These are phyloP conservation scores for Aspergillus persii DNA, from an alignment of 2,329 filamentous ascomycete species.

Conservation along the genomic window DNA sequence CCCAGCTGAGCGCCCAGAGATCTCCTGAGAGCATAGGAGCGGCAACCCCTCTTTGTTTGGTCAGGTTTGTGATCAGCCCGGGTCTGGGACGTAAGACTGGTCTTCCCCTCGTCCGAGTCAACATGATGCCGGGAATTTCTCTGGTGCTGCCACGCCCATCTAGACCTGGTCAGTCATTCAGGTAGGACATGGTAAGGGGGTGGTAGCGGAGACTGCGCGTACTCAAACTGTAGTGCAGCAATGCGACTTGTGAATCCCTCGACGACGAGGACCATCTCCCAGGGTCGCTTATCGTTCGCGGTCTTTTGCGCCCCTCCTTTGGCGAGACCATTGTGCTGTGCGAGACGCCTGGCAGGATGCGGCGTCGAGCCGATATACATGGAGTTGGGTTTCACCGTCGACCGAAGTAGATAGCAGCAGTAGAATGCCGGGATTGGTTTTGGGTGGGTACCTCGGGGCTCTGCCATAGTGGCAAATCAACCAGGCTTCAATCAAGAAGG, in stretches of 20 bases:
- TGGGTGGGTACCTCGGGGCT: conserved; percentile 36
- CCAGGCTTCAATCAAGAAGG: not conserved
- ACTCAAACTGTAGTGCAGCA: conserved; percentile 93
- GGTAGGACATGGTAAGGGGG: not conserved
- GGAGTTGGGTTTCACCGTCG: conserved; percentile 65
- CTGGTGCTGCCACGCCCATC: conserved; percentile 90
- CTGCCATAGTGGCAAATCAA: conserved; percentile 15
- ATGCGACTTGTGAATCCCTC: conserved; percentile 85
- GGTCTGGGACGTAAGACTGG: conserved; percentile 16
- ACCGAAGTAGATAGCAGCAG: conserved; percentile 88
- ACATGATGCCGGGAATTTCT: conserved; percentile 78
- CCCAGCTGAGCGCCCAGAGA: conserved; percentile 69
- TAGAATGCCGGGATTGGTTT: conserved; percentile 80
- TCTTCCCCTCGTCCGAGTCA: conserved; percentile 47
- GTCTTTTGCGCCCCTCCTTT: conserved; percentile 82
- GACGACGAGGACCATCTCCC: conserved; percentile 86
- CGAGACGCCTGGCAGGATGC: conserved; percentile 76
- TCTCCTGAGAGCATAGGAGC: conserved; percentile 28
- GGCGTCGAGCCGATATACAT: conserved; percentile 93
- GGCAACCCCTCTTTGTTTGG: conserved; percentile 35
- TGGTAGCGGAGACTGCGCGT: conserved; percentile 35
- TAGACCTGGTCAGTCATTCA: conserved; percentile 33
- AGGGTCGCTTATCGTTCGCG: conserved; percentile 69
- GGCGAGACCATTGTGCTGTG: conserved; percentile 84
- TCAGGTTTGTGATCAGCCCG: conserved; percentile 40